Evolutionary conservation across 441 rosid species (phyloP).

Genomic region (Erysimum cheiri): DNA sequence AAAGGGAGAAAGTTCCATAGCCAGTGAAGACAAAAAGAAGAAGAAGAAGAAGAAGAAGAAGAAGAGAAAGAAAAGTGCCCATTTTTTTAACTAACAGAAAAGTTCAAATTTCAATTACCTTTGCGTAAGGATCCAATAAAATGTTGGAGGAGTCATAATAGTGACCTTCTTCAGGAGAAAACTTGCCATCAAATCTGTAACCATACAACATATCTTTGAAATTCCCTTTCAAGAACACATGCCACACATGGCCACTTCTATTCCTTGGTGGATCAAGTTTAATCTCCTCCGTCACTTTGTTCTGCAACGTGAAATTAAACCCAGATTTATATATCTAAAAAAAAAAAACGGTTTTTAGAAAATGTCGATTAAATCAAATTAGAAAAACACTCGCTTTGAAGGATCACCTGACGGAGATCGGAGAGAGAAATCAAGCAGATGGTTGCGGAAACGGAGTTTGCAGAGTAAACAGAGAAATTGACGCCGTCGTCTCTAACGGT

Average conservation of each 20-base stretch:
- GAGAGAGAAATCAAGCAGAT: conserved; percentile 70
- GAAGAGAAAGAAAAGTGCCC: not conserved
- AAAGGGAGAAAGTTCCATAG: conserved; percentile 9
- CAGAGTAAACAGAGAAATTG: conserved; percentile 79
- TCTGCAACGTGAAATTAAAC: conserved; percentile 49
- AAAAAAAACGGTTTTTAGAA: not conserved
- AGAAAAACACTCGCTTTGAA: not conserved
- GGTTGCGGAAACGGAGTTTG: conserved; percentile 74
- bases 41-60: too few relatives aligned
- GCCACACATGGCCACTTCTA: conserved; percentile 90
- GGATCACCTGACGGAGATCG: conserved; percentile 69
- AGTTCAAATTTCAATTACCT: conserved; percentile 48
- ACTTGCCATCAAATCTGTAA: conserved; percentile 76
- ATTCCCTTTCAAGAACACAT: conserved; percentile 77
- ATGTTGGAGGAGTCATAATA: conserved; percentile 61
- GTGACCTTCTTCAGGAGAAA: conserved; percentile 75
- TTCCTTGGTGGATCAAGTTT: conserved; percentile 67
- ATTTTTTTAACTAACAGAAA: not conserved
- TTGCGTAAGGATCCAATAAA: conserved; percentile 91
- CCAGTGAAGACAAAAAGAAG: not conserved
- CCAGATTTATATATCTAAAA: not conserved
- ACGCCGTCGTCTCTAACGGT: conserved; percentile 74
- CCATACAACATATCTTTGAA: conserved; percentile 78
- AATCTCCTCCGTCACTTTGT: conserved; percentile 71
- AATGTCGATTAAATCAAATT: not conserved